These are phyloP conservation scores for Phialocephala subalpina DNA, from an alignment of 2,329 filamentous ascomycete species.

Conservation along the genomic window DNA sequence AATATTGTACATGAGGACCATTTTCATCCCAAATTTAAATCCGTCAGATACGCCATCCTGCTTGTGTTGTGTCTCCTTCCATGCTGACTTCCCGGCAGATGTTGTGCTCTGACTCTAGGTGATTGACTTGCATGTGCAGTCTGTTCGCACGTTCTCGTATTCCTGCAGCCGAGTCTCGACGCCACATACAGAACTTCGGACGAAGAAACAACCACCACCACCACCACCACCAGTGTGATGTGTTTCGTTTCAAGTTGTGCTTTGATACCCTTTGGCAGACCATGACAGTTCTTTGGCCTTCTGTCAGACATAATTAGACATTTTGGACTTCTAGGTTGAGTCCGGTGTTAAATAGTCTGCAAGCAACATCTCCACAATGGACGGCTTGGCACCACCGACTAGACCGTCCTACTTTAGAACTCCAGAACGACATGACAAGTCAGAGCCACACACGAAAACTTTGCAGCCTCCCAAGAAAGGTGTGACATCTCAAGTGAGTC, in stretches of 20 bases:
- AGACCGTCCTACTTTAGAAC: background rate
- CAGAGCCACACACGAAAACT: background rate
- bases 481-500: background rate
- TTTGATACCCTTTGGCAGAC: background rate
- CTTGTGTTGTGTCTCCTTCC: background rate
- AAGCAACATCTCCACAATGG: background rate
- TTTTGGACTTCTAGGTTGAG: background rate
- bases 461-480: background rate
- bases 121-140: conserved; percentile 4
- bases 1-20: background rate
- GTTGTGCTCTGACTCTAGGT: background rate
- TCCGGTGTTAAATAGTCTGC: background rate
- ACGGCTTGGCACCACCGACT: background rate
- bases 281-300: background rate
- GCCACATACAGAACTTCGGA: background rate
- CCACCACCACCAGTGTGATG: background rate
- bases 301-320: background rate
- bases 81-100: background rate
- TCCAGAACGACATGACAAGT: background rate
- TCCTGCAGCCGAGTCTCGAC: background rate
- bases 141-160: conserved; percentile 4
- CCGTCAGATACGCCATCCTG: background rate
- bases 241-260: conserved; percentile 14
- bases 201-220: background rate
- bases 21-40: background rate